A percentile compares a stretch with the other conserved stretches of the same genome.
phyloP scores from a whole-genome alignment of 371 early-diverging fungal species.

The Apophysomyces sp. region DNA sequence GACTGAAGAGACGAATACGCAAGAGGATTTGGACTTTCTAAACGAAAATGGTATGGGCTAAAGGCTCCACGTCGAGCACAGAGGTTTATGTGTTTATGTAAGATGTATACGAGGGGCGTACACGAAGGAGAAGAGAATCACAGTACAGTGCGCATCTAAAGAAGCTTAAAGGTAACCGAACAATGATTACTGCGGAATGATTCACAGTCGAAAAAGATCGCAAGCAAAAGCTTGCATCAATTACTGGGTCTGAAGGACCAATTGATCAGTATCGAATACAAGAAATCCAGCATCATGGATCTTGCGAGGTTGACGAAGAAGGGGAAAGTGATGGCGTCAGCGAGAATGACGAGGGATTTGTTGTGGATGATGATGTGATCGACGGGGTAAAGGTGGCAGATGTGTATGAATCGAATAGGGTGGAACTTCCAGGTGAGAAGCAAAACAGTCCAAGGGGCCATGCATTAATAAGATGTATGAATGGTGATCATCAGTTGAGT shows the following conservation, averaged over 20 bases:
- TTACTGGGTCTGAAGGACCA: constrained; percentile 12
- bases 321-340: constrained; percentile 1
- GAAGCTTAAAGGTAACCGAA: constrained; percentile 7
- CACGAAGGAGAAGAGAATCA: constrained; percentile 14
- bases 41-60: constrained; percentile 13
- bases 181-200: neutral
- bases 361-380: constrained; percentile 20
- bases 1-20: neutral
- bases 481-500: constrained; percentile 4
- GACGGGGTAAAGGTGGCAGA: constrained; percentile 12
- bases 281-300: neutral
- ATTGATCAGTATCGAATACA: constrained; percentile 11
- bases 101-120: constrained; percentile 16
- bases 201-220: constrained; percentile 7
- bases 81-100: neutral
- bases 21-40: constrained; percentile 18
- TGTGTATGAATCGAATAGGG: neutral
- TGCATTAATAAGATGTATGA: neutral
- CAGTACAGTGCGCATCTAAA: constrained; percentile 10
- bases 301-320: constrained; percentile 2
- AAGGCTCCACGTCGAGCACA: neutral
- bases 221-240: constrained; percentile 3
- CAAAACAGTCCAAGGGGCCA: neutral
- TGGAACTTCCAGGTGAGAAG: constrained; percentile 11
- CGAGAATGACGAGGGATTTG: constrained; percentile 10